Evolutionary conservation across 768 basidiomycete genomes (phyloP).

Genomic region (Glaciozyma martinii): DNA sequence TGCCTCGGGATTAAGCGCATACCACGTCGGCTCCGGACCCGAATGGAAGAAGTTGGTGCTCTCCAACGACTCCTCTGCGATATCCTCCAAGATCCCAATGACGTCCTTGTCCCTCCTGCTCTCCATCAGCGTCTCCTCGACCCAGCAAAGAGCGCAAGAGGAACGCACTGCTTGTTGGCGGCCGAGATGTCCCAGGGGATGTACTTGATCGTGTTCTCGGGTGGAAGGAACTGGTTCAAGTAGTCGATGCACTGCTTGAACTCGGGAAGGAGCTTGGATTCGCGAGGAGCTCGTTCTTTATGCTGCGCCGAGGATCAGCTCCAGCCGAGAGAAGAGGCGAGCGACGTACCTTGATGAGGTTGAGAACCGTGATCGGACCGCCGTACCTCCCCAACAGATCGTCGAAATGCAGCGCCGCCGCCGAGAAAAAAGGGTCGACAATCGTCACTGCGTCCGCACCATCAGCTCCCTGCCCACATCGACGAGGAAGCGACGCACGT

Average conservation of each 20-base stretch:
- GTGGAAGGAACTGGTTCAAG: slow-evolving; percentile 88
- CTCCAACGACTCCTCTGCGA: slow-evolving; percentile 86
- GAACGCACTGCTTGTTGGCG: slow-evolving; percentile 78
- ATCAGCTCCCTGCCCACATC: neutral
- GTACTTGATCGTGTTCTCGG: slow-evolving; percentile 76
- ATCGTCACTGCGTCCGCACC: slow-evolving; percentile 57
- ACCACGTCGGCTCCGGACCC: slow-evolving; percentile 73
- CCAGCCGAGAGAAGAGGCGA: neutral
- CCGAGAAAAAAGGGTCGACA: slow-evolving; percentile 87
- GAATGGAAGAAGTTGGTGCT: slow-evolving; percentile 93
- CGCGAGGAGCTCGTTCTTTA: slow-evolving; percentile 53
- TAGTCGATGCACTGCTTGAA: slow-evolving; percentile 87
- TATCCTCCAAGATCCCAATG: slow-evolving; percentile 85
- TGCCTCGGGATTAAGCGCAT: slow-evolving; percentile 36
- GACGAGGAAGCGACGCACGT: slow-evolving; percentile 49
- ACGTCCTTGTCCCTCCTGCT: slow-evolving; percentile 56
- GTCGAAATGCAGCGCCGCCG: slow-evolving; percentile 87
- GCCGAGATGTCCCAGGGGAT: slow-evolving; percentile 94
- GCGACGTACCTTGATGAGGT: slow-evolving; percentile 74
- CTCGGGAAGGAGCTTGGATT: slow-evolving; percentile 80
- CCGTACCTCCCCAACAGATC: slow-evolving; percentile 84
- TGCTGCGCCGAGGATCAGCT: slow-evolving; percentile 25
- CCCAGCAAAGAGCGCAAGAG: slow-evolving; percentile 12
- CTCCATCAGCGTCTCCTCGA: neutral
- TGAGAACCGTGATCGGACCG: slow-evolving; percentile 77